Base-by-base conservation (phyloP, 1,139 yeast species). In the Candida sp. region DNA sequence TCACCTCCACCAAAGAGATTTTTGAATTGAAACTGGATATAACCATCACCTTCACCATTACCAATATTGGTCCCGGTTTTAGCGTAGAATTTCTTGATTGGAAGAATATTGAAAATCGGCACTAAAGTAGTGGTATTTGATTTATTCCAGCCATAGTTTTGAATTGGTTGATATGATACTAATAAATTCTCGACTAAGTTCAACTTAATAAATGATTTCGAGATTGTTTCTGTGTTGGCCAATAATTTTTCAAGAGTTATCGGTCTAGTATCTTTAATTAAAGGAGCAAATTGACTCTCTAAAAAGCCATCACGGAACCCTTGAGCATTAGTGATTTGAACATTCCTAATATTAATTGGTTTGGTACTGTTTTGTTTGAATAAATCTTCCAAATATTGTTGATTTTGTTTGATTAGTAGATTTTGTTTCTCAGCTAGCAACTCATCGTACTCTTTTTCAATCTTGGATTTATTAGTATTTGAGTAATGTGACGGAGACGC, bases 61-160 rank as follows among this genome's bases (percentile, higher is more conserved):
- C 97, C 97, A 4, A 91, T 79, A 61, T 87, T 90, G 5, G 97
- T 91, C n/a, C 97, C 97, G 2, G 96, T 87, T 56, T 84, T 85
- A 47, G 95, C 90, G 48, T 78, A 78, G 56, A 87, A 84, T 51
- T 71, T 74, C 51, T 85, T 84, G 2, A 77, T 75, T 0, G 95
- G 95, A 9, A 73, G 48, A 2, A 85, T 53, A 43, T 77, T 74
- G 47, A 86, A 63, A n/a, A 75, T 72, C 0, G 90, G 85, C 0
- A 75, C 73, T 11, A 86, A 54, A 22, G 74, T 73, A 9, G 81
- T 43, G 3, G 70, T 54, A 33, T 63, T 52, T 12, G 27, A 25
- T 33, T 38, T 30, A 5, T 38, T 30, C 37, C 39, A 30, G 23
- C 23, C 15, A n/a, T 21, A 12, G 8, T 45, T 47, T 33, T 51